Conservation (phyloP, 1,139 yeast species). For the Kodamaea suecica region DNA sequence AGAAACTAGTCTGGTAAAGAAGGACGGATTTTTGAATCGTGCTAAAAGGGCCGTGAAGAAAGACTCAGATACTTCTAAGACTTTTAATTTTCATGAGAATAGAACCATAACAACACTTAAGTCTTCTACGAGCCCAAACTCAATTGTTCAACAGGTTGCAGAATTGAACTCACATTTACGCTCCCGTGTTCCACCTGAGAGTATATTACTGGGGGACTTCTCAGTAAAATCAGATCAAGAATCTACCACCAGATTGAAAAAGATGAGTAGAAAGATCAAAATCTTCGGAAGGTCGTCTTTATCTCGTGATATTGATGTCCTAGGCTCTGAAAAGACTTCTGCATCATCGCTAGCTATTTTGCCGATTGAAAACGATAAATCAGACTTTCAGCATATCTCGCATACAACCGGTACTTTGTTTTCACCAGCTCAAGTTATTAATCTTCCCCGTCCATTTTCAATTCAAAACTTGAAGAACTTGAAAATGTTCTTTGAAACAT, state of each 20-base stretch:
- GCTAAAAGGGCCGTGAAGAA: constrained; percentile 14
- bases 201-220: not conserved
- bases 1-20: constrained; percentile 8
- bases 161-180: constrained; percentile 7
- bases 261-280: constrained; percentile 19
- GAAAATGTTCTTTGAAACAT: constrained; percentile 35
- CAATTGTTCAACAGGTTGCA: constrained; percentile 10
- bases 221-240: not conserved
- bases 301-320: constrained; percentile 1
- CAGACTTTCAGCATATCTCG: not conserved
- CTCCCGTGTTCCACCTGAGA: constrained; percentile 8
- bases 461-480: constrained; percentile 29
- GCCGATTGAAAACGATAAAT: constrained; percentile 1
- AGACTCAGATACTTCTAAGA: constrained; percentile 1
- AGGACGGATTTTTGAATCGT: constrained; percentile 13
- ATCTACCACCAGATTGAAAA: constrained; percentile 19
- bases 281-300: constrained; percentile 13
- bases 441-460: constrained; percentile 32
- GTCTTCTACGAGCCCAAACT: constrained; percentile 4
- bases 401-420: not conserved
- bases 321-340: not conserved
- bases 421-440: constrained; percentile 14
- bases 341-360: no score
- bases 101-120: constrained; percentile 18
- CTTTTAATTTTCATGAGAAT: not conserved